A percentile compares a stretch with the other conserved stretches of the same genome.
Conservation (phyloP, 768 basidiomycete species). For the Pilatotrama ljubarskyi region DNA sequence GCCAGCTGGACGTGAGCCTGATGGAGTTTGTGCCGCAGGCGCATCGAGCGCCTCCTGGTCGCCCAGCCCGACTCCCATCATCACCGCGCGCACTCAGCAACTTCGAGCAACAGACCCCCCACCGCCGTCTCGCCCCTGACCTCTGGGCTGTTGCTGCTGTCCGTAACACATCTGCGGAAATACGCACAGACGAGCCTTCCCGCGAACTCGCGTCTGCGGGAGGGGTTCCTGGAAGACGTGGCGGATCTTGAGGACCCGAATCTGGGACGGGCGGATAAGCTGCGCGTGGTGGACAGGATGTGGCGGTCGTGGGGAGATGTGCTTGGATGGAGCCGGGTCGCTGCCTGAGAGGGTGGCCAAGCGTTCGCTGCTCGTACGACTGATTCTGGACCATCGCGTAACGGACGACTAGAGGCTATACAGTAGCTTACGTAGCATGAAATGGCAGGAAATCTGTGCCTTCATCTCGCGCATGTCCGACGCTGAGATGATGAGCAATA, state of each 20-base stretch:
- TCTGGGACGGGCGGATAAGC: slow-evolving; percentile 68
- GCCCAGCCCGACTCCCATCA: slow-evolving; percentile 40
- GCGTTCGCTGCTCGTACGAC: neutral
- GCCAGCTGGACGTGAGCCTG: neutral
- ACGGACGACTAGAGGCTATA: too few relatives aligned
- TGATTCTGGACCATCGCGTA: neutral
- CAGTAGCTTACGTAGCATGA: too few relatives aligned
- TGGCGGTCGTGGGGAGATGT: slow-evolving; percentile 81
- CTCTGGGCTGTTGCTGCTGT: slow-evolving; percentile 72
- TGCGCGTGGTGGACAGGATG: slow-evolving; percentile 80
- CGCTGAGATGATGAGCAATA: too few relatives aligned
- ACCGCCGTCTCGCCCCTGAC: slow-evolving; percentile 54
- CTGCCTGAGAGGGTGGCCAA: slow-evolving; percentile 8
- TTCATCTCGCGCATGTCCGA: too few relatives aligned
- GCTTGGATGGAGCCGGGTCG: slow-evolving; percentile 57
- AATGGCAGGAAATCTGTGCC: too few relatives aligned
- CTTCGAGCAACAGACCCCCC: slow-evolving; percentile 10
- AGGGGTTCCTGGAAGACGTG: slow-evolving; percentile 85
- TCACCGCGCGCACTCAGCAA: slow-evolving; percentile 16
- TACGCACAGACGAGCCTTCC: slow-evolving; percentile 65
- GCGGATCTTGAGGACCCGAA: slow-evolving; percentile 76
- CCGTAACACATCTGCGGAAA: slow-evolving; percentile 62
- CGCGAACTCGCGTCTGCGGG: slow-evolving; percentile 56
- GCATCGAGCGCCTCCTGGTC: slow-evolving; percentile 69
- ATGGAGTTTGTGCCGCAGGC: slow-evolving; percentile 36